Evolutionary conservation across 2,329 filamentous ascomycete genomes (phyloP).

Genomic region (Didymella sp.): DNA sequence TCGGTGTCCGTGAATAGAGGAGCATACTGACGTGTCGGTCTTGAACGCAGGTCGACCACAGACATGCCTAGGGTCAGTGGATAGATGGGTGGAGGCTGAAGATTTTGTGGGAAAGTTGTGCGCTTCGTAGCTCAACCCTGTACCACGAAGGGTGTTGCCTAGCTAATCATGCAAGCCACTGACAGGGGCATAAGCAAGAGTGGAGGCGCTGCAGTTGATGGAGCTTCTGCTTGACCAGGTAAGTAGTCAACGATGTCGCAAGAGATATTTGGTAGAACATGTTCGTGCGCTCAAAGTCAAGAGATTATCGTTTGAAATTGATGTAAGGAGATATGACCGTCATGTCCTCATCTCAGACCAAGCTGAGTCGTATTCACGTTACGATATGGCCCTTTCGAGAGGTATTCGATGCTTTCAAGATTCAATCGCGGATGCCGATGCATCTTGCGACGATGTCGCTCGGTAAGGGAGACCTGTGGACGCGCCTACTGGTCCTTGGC

Average conservation of each 20-base stretch:
- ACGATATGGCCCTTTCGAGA: background rate
- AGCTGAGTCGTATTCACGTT: background rate
- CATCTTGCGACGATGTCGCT: background rate
- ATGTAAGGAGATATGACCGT: constrained; percentile 3
- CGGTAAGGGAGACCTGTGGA: background rate
- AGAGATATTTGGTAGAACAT: no score
- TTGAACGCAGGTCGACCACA: background rate
- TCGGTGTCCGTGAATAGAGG: background rate
- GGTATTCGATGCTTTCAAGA: background rate
- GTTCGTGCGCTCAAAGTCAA: background rate
- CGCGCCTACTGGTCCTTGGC: constrained; percentile 22
- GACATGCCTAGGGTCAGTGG: background rate
- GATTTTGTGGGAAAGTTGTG: background rate
- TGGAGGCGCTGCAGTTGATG: background rate
- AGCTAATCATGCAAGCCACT: background rate
- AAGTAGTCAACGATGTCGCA: background rate
- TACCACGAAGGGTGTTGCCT: background rate
- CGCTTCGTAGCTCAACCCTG: background rate
- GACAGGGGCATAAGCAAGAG: background rate
- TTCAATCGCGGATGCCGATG: background rate
- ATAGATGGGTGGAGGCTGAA: background rate
- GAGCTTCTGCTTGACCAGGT: background rate
- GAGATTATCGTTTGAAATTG: constrained; percentile 3
- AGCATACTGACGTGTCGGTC: background rate
- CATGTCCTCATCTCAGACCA: background rate